These are phyloP conservation scores for Spirogloea muscicola DNA, from an alignment of 139 green algal genomes.

Conservation along the genomic window DNA sequence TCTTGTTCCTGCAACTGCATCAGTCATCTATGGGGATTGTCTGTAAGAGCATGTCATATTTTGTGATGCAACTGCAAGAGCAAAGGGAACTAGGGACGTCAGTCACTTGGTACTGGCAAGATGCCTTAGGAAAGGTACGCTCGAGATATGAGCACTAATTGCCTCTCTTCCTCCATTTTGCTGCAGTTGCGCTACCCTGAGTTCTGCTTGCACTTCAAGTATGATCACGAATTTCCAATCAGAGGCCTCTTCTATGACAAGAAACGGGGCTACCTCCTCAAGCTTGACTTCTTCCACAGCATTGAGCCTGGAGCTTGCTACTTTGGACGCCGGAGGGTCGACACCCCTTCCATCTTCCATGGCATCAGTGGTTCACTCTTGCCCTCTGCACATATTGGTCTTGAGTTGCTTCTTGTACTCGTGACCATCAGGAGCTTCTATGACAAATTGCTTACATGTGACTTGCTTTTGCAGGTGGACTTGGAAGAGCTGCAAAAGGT, in stretches of 20 bases:
- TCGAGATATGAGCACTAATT: neutral
- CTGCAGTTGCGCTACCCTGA: constrained; percentile 19
- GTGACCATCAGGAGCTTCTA: too few species aligned
- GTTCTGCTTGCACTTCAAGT: constrained; percentile 22
- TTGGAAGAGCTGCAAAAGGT: constrained; percentile 15
- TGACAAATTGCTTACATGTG: neutral
- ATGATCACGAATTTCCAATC: constrained; percentile 30
- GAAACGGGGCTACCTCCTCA: constrained; percentile 26
- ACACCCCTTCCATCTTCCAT: too few species aligned
- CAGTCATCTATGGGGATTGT: too few species aligned
- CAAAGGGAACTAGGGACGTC: too few species aligned
- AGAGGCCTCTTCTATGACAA: constrained; percentile 35
- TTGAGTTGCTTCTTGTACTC: too few species aligned
- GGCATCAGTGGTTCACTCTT: too few species aligned
- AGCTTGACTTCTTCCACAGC: constrained; percentile 36
- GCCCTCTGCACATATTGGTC: too few species aligned
- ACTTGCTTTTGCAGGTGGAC: constrained; percentile 1
- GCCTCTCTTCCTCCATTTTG: neutral
- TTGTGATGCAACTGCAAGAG: too few species aligned
- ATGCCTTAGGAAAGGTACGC: too few species aligned
- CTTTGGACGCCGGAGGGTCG: constrained; percentile 20
- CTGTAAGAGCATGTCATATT: too few species aligned
- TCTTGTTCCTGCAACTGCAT: too few species aligned
- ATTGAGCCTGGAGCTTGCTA: constrained; percentile 15
- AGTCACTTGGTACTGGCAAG: too few species aligned